phyloP scores from a whole-genome alignment of 2,329 filamentous ascomycete species.

The Scedosporium apiospermum region DNA sequence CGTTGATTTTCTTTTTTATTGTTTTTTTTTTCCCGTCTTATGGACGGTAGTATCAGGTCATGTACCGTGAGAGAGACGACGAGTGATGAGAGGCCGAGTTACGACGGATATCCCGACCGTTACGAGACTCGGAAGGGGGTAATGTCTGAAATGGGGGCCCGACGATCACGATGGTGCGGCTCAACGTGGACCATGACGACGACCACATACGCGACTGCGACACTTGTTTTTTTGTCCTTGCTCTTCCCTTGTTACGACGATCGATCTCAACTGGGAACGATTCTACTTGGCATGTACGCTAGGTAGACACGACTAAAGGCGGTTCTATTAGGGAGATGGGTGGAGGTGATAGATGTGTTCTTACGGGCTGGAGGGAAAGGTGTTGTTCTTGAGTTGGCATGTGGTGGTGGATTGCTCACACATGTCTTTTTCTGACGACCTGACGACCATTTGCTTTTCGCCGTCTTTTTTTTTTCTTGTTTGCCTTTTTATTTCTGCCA shows the following conservation, averaged over 20 bases:
- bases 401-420: slow-evolving; percentile 11
- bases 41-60: background rate
- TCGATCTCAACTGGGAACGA: slow-evolving; percentile 4
- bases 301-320: slow-evolving; percentile 14
- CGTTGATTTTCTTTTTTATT: slow-evolving; percentile 8
- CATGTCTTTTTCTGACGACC: slow-evolving; percentile 23
- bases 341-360: slow-evolving; percentile 7
- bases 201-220: slow-evolving; percentile 2
- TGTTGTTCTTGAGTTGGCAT: background rate
- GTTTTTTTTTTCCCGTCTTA: slow-evolving; percentile 9
- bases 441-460: slow-evolving; percentile 18
- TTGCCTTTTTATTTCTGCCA: slow-evolving; percentile 12
- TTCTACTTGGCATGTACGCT: slow-evolving; percentile 12
- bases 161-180: background rate
- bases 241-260: background rate
- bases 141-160: background rate
- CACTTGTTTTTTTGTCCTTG: background rate
- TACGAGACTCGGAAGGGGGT: slow-evolving; percentile 4
- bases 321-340: background rate
- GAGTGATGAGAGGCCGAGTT: slow-evolving; percentile 1
- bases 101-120: slow-evolving; percentile 1
- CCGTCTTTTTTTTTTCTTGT: background rate
- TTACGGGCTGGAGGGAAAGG: background rate
- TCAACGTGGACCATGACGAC: slow-evolving; percentile 1
- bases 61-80: background rate